These are phyloP conservation scores for Bondarzewia mesenterica DNA, from an alignment of 1,284 basidiomycete species.

Conservation along the genomic window DNA sequence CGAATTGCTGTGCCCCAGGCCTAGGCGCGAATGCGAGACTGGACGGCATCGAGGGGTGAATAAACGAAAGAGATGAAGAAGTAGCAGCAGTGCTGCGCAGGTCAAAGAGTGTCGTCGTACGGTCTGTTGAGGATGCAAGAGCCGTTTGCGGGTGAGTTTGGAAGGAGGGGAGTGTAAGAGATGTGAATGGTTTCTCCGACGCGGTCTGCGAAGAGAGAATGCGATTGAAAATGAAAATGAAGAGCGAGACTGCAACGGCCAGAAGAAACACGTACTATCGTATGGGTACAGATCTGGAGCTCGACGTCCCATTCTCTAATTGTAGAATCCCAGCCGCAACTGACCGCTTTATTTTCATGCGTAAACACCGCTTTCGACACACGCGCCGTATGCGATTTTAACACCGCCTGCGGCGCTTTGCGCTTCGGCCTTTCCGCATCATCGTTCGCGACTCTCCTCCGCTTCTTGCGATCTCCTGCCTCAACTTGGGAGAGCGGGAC, in stretches of 20 bases:
- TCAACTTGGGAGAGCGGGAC: slow-evolving; percentile 34
- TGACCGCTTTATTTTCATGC: slow-evolving; percentile 38
- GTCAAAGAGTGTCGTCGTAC: slow-evolving; percentile 61
- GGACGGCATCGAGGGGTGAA: slow-evolving; percentile 63
- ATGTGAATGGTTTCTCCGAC: slow-evolving; percentile 65
- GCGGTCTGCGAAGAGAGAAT: slow-evolving; percentile 35
- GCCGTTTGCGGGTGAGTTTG: slow-evolving; percentile 27
- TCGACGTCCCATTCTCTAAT: slow-evolving; percentile 69
- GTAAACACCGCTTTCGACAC: slow-evolving; percentile 60
- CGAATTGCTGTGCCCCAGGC: slow-evolving; percentile 49
- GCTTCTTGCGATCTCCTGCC: slow-evolving; percentile 43
- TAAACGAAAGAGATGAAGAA: slow-evolving; percentile 42
- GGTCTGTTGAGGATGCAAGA: slow-evolving; percentile 60
- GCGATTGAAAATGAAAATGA: slow-evolving; percentile 1
- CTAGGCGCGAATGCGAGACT: slow-evolving; percentile 12
- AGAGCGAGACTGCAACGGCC: no score
- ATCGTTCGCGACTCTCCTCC: slow-evolving; percentile 38
- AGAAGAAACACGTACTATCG: slow-evolving; percentile 42
- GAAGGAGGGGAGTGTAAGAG: slow-evolving; percentile 37
- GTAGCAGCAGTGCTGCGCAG: slow-evolving; percentile 37
- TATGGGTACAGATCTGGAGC: slow-evolving; percentile 55
- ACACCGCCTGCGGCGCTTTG: slow-evolving; percentile 58
- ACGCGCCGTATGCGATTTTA: slow-evolving; percentile 69
- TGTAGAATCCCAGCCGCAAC: slow-evolving; percentile 73
- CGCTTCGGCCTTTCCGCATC: slow-evolving; percentile 29